phyloP scores from a whole-genome alignment of 2,329 filamentous ascomycete species.

The Apiospora phragmitis region DNA sequence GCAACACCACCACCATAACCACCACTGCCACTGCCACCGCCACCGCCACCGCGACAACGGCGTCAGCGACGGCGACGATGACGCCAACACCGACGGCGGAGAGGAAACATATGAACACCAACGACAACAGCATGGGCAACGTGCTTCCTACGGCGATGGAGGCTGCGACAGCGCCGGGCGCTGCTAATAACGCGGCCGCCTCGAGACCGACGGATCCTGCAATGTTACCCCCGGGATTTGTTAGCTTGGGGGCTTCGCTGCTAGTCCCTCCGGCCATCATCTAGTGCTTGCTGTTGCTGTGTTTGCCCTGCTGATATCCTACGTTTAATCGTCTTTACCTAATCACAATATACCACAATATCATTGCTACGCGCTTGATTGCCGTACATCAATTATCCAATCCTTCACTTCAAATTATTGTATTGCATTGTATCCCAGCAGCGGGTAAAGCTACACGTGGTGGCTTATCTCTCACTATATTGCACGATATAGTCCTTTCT shows the following conservation, averaged over 20 bases:
- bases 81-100: background rate
- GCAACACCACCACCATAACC: background rate
- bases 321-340: background rate
- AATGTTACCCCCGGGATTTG: background rate
- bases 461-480: background rate
- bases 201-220: background rate
- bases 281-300: background rate
- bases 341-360: background rate
- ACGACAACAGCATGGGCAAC: background rate
- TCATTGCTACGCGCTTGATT: background rate
- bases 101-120: background rate
- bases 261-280: background rate
- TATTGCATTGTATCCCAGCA: background rate
- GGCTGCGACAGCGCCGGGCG: no score
- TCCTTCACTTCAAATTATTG: background rate
- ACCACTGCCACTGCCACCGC: no score
- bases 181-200: background rate
- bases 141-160: background rate
- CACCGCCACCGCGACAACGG: background rate
- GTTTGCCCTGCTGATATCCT: background rate
- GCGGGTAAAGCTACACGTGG: background rate
- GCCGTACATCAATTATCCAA: background rate
- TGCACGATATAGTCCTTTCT: background rate
- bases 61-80: background rate
- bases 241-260: background rate